phyloP scores from a whole-genome alignment of 331 rosid species.

The Phaseolus coccineus region DNA sequence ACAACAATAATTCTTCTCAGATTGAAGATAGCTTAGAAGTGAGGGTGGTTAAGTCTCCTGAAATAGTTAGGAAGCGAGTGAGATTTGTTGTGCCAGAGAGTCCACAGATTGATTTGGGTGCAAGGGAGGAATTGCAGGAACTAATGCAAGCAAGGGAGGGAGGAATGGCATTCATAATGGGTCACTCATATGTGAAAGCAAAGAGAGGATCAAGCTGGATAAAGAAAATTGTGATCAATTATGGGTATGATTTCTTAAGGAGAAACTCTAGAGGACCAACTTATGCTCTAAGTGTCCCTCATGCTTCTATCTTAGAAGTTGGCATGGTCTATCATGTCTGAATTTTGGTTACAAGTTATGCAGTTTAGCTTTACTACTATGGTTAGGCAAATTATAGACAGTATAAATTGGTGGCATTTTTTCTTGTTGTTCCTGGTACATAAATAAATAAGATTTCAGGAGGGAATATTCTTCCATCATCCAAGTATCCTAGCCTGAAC shows the following conservation, averaged over 20 bases:
- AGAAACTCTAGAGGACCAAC: constrained; percentile 90
- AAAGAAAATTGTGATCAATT: constrained; percentile 80
- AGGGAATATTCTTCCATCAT: neutral
- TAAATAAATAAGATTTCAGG: neutral
- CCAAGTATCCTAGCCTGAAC: neutral
- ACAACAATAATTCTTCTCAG: constrained; percentile 30
- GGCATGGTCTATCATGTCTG: constrained; percentile 91
- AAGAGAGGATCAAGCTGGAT: constrained; percentile 92
- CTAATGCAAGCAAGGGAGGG: constrained; percentile 97
- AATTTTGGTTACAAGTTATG: constrained; percentile 43
- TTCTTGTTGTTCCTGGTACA: neutral
- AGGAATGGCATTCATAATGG: constrained; percentile 94
- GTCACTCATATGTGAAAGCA: constrained; percentile 91
- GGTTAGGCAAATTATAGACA: constrained; percentile 48
- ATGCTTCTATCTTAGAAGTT: constrained; percentile 92
- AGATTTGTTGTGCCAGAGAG: constrained; percentile 80
- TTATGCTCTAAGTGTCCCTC: constrained; percentile 84
- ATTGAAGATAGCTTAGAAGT: constrained; percentile 60
- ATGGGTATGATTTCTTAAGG: constrained; percentile 93
- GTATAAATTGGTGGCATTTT: constrained; percentile 53
- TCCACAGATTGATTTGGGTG: constrained; percentile 63
- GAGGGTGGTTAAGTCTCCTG: constrained; percentile 66
- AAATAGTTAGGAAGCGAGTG: constrained; percentile 72
- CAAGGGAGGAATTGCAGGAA: constrained; percentile 74
- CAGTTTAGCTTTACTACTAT: constrained; percentile 54